These are phyloP conservation scores for Wickerhamomyces kurtzmanii DNA, from an alignment of 805 yeast genomes.

Conservation along the genomic window DNA sequence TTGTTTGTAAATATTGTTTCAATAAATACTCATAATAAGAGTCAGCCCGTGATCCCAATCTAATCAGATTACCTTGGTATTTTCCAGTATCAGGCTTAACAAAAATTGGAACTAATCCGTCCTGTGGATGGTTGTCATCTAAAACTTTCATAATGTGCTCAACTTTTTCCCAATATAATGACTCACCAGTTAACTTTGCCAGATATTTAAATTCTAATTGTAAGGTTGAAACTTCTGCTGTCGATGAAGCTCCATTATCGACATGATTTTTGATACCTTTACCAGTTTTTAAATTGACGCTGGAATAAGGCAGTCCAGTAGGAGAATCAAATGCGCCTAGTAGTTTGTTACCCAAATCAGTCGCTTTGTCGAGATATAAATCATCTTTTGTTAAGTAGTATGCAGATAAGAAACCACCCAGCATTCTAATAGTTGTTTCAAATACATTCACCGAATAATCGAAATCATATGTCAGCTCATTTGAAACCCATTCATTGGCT, in stretches of 20 bases:
- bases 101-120: conserved; percentile 78
- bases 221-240: conserved; percentile 83
- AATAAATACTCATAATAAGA: conserved; percentile 85
- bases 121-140: conserved; percentile 52
- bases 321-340: conserved; percentile 57
- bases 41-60: conserved; percentile 89
- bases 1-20: conserved; percentile 78
- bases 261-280: conserved; percentile 51
- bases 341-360: conserved; percentile 65
- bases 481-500: conserved; percentile 67
- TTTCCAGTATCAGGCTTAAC: conserved; percentile 67
- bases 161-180: conserved; percentile 65
- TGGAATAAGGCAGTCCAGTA: conserved; percentile 70
- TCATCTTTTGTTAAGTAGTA: conserved; percentile 62
- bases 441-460: conserved; percentile 74
- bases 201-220: conserved; percentile 84
- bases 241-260: conserved; percentile 72
- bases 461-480: conserved; percentile 60
- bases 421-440: conserved; percentile 91
- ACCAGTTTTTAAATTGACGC: conserved; percentile 62
- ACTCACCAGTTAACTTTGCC: conserved; percentile 71
- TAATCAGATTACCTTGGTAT: conserved; percentile 53
- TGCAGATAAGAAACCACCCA: conserved; percentile 88
- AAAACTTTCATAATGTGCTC: conserved; percentile 66
- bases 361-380: conserved; percentile 67